Conservation (phyloP, 208 protist genomes). For the Leishmania tarentolae region DNA sequence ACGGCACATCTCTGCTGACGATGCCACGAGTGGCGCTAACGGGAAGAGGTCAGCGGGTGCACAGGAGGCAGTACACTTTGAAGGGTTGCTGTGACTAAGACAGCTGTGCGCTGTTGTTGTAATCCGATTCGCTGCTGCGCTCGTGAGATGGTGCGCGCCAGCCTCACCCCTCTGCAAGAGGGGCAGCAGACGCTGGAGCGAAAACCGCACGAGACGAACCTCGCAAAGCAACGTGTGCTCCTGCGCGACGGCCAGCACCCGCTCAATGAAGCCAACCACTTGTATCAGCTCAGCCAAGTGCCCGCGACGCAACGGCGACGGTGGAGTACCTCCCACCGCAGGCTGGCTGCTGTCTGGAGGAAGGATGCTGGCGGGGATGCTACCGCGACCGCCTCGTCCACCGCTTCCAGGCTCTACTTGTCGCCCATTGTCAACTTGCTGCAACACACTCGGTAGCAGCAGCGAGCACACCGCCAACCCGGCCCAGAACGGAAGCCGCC, state of each 20-base stretch:
- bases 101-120: background rate
- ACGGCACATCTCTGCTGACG: slow-evolving; percentile 13
- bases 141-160: background rate
- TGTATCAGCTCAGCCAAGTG: slow-evolving; percentile 24
- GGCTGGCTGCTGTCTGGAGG: background rate
- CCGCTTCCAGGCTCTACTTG: background rate
- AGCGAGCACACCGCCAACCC: slow-evolving; percentile 63
- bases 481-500: slow-evolving; percentile 64
- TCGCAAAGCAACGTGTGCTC: slow-evolving; percentile 42
- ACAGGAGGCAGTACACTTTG: background rate
- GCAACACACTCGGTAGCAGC: slow-evolving; percentile 50
- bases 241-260: slow-evolving; percentile 34
- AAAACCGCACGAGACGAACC: slow-evolving; percentile 40
- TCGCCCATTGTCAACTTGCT: slow-evolving; percentile 16
- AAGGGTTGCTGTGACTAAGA: background rate
- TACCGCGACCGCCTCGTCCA: background rate
- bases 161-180: slow-evolving; percentile 11
- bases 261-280: slow-evolving; percentile 38
- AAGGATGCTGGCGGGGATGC: slow-evolving; percentile 1
- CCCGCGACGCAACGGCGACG: slow-evolving; percentile 5
- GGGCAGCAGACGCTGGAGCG: slow-evolving; percentile 30
- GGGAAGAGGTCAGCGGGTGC: background rate
- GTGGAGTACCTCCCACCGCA: background rate
- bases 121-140: background rate
- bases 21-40: background rate